A percentile compares a stretch with the other conserved stretches of the same genome.
These are phyloP conservation scores for Acacia melanoxylon DNA, from an alignment of 306 rosid genomes.

Conservation along the genomic window DNA sequence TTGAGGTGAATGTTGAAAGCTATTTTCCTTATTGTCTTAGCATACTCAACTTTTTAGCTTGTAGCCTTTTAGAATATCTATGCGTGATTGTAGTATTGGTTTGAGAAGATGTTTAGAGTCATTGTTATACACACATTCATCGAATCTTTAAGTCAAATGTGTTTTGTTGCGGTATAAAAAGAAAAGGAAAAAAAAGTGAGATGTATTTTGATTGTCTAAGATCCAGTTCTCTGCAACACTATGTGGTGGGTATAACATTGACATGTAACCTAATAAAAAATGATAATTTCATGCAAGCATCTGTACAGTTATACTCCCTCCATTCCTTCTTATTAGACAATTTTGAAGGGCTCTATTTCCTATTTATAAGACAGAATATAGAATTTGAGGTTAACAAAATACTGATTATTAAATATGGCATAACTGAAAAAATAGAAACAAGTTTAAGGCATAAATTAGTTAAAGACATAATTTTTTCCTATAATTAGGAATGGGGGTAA, in stretches of 20 bases:
- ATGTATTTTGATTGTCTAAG: background rate
- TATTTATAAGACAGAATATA: no score
- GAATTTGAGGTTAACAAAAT: background rate
- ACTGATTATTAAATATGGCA: background rate
- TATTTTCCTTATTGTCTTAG: background rate
- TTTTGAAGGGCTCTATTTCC: no score
- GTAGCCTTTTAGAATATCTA: background rate
- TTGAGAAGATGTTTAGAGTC: background rate
- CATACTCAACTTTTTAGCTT: slow-evolving; percentile 2
- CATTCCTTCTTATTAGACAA: no score
- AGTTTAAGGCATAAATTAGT: background rate
- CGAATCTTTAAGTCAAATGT: background rate
- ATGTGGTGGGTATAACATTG: background rate
- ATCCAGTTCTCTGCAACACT: background rate
- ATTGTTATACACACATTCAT: background rate
- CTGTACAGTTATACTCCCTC: no score
- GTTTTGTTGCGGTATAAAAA: background rate
- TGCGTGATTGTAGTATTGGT: background rate
- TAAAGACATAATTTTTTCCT: background rate
- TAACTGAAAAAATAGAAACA: background rate
- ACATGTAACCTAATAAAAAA: background rate
- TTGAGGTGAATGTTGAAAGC: slow-evolving; percentile 12
- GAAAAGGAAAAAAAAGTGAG: background rate
- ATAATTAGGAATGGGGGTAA: no score
- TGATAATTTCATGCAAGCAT: background rate